Evolutionary conservation across 129 eudicot species (phyloP), one percentile per base, ranked within the genome.

Genomic region (Centaurea solstitialis): DNA sequence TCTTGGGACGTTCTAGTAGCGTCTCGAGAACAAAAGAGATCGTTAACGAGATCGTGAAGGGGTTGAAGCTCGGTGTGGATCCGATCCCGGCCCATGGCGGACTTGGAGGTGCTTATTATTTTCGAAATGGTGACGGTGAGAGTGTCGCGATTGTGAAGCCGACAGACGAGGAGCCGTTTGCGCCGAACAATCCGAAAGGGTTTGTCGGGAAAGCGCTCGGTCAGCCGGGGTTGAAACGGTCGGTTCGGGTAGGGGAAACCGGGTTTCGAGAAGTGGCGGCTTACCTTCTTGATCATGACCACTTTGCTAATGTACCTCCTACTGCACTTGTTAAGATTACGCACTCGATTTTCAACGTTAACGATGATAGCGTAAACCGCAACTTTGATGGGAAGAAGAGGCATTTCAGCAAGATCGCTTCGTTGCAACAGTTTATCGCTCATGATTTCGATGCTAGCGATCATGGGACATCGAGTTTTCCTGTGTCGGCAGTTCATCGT

Each of bases 371-470:
- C 26, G 90, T 92, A 8, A 86, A 30, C 18, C 12, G 30, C 66
- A 89, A 86, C 64, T 80, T 79, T 30, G 88, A 84, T 13, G 61
- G 59, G 45, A 88, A 82, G 86, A 89, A 85, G 82, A 83, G 83
- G 84, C 85, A 68, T 30, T 94, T 89, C 67, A 95, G 92, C 84
- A 95, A 95, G 86, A 91, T 95, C 68, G 99, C 99, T 30, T 95
- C 99, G 18, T 88, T 93, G 18, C 99, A 95, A 66, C 93, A 91
- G 77, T 95, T 87, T 78, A 82, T 95, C 26, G 82, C 82, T 28
- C 99, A 95, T 86, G 99, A 95, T 89, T 95, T 79, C 83, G 99
- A 95, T 85, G 99, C 99, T 23, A 89, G 98, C 41, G 99, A 95
- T 74, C 89, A 93, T 80, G 99, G 99, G 72, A 93, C 99, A 1